A percentile compares a stretch with the other conserved stretches of the same genome.
These are phyloP conservation scores for Periconia digitata DNA, from an alignment of 2,329 filamentous ascomycete genomes.

Conservation along the genomic window DNA sequence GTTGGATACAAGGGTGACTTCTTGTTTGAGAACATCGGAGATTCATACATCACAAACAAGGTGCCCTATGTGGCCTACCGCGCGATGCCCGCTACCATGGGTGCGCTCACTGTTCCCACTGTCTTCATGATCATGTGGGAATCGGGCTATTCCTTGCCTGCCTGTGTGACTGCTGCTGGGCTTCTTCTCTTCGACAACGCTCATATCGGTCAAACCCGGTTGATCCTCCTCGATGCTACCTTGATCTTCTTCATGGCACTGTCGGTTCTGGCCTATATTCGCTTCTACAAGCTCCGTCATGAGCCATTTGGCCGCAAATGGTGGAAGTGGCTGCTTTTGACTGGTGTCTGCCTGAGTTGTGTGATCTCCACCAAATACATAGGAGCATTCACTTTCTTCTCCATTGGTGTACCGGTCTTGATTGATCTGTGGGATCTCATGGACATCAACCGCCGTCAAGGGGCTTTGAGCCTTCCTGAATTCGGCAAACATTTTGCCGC, in stretches of 20 bases:
- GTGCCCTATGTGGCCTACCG: conserved; percentile 97
- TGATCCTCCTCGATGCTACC: conserved; percentile 93
- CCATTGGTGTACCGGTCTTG: conserved; percentile 88
- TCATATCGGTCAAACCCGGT: conserved; percentile 91
- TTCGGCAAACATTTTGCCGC: conserved; percentile 91
- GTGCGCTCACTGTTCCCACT: conserved; percentile 89
- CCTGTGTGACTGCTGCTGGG: conserved; percentile 81
- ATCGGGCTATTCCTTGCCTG: conserved; percentile 93
- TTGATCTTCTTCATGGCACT: conserved; percentile 95
- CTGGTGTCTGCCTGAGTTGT: conserved; percentile 90
- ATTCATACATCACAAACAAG: conserved; percentile 95
- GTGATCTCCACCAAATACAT: conserved; percentile 99
- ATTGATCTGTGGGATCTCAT: conserved; percentile 96
- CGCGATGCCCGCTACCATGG: conserved; percentile 86
- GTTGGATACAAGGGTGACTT: conserved; percentile 97
- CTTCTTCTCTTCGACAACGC: conserved; percentile 95
- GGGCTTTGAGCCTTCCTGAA: conserved; percentile 74
- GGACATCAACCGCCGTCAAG: conserved; percentile 81
- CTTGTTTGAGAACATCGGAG: conserved; percentile 98
- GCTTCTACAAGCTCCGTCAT: conserved; percentile 95
- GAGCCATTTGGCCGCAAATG: conserved; percentile 89
- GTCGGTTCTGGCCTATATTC: conserved; percentile 90
- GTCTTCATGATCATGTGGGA: conserved; percentile 99
- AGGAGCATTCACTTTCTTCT: conserved; percentile 93
- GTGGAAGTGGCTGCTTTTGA: conserved; percentile 99